Base-by-base conservation (phyloP, 345 rosid species). In the Populus alba region DNA sequence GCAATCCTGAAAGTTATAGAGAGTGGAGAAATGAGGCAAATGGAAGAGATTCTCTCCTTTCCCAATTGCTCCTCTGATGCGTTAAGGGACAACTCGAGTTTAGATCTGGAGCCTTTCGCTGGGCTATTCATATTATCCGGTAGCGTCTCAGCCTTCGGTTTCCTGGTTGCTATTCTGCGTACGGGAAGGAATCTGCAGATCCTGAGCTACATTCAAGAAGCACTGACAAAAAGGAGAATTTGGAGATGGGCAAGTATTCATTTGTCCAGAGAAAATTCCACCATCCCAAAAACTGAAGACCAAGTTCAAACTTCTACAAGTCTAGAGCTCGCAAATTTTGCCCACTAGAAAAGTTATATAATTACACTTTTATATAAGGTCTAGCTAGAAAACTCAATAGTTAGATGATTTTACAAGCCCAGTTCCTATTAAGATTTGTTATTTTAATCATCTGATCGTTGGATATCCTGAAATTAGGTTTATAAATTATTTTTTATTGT, bases 111-210 rank as follows among this genome's bases (percentile, higher is more conserved):
- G 63, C 76, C 77, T 22, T 75, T 83, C 49, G 17, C 67, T 1
- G 79, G 81, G 35, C 41, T 80, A 4, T 77, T 83, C 31, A 55
- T 75, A 5, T 13, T 84, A 35, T 66, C 86, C 3, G 86, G 84
- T 29, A 57, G 77, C 35, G 0, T 75, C 55, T 75, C 84, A 2
- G 62, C 59, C 33, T 7, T 71, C 9, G 82, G 80, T 12, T 68
- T 79, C 17, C 35, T 72, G 11, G 71, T 67, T 47, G 70, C 72
- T 33, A 25, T 77, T 59, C 8, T 29, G 33, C 72, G 70, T 22
- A 22, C 31, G 3, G 27, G 45, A 38, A 51, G 41, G 51, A 45
- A 62, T 18, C 29, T 62, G 49, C 68, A 61, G 18, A 65, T 78
- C 22, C 41, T 61, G 8, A 35, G 39, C 63, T 62, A 12, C 45